These are phyloP conservation scores for Helicocarpus griseus DNA, from an alignment of 2,329 filamentous ascomycete genomes.

Conservation along the genomic window DNA sequence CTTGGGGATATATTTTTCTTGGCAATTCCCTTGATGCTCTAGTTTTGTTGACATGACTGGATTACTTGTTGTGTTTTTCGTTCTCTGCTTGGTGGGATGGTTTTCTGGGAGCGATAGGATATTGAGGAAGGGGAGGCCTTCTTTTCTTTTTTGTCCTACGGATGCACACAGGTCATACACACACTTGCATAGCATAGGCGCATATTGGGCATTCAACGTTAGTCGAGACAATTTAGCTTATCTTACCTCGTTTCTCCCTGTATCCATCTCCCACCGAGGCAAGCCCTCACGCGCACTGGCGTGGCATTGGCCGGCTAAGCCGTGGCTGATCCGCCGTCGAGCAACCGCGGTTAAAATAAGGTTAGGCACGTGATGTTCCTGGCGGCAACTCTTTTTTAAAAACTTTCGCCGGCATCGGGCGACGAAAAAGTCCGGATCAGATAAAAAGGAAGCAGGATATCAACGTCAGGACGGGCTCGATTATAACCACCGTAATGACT, in stretches of 20 bases:
- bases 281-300: background rate
- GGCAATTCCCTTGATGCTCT: background rate
- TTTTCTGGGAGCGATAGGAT: background rate
- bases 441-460: background rate
- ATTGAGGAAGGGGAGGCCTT: background rate
- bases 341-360: too few species aligned
- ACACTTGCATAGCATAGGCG: conserved; percentile 2
- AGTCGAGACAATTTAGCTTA: background rate
- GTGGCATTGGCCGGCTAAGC: background rate
- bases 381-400: background rate
- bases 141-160: background rate
- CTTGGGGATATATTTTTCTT: background rate
- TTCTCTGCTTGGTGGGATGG: background rate
- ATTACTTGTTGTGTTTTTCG: background rate
- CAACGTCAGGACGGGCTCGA: background rate
- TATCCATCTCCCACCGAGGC: background rate
- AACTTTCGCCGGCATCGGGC: background rate
- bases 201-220: background rate
- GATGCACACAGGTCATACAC: background rate
- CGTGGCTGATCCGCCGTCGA: too few species aligned
- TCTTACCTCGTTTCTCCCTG: background rate
- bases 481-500: too few species aligned
- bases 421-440: background rate
- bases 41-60: too few species aligned
- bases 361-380: background rate